Base-by-base conservation (phyloP, 306 rosid genomes). In the Bauhinia variegata region DNA sequence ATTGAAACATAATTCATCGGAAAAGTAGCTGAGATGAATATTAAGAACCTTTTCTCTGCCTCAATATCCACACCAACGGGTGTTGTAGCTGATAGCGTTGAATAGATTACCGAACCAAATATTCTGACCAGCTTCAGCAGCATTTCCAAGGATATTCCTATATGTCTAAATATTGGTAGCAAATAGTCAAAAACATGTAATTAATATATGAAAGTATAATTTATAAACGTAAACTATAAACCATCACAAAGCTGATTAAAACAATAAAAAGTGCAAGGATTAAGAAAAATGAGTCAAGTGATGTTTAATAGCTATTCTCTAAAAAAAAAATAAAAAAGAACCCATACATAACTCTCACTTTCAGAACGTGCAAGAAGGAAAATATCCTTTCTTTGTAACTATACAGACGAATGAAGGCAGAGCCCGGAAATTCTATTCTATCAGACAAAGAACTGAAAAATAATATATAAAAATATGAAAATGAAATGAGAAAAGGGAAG, bases 61-160 rank as follows among this genome's bases (percentile, higher is more conserved):
- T 93, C 99, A 11, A 93, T 93, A 77, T 93, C 91, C 46, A 93
- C 97, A 49, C 99, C 99, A 56, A 93, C 99, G 4, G 96, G 72
- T 51, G 91, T 75, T 11, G 85, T 69, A 34, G 95, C 95, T 1
- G 97, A 86, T 71, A 93, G 0, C 5, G 96, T 77, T 42, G 99
- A 88, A 86, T 90, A 85, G 60, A 93, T 90, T 65, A 93, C 84
- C 4, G 99, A 78, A 66, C 99, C 99, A 59, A 88, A 93, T 59
- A 79, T 52, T 75, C 90, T 86, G 72, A 90, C 91, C 80, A 93
- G 83, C 86, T 90, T 93, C 77, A 93, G 85, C 72, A 93, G 70
- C 91, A 93, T 90, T 71, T 88, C 97, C 89, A 86, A 70, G 33
- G 91, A 88, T 67, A 90, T 68, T 75, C 81, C 88, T 51, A 86